Percentiles rank a stretch among this genome's conserved stretches.
Evolutionary conservation across 2,329 filamentous ascomycete species (phyloP).

Genomic region (Xylaria sp.): DNA sequence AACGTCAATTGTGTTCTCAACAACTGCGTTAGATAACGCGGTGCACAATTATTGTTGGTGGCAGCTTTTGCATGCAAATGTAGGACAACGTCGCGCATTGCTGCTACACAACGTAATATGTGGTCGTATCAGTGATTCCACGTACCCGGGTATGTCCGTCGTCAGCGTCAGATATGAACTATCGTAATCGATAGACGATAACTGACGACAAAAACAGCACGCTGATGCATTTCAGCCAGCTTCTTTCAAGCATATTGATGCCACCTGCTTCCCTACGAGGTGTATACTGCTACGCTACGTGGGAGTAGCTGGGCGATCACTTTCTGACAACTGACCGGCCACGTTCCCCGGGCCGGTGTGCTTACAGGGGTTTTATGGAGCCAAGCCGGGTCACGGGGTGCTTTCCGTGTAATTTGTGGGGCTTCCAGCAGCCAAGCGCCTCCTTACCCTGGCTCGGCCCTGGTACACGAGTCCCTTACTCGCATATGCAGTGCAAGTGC

Average conservation of each 20-base stretch:
- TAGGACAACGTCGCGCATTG: not conserved
- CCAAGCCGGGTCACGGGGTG: slow-evolving; percentile 24
- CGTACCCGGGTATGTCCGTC: slow-evolving; percentile 17
- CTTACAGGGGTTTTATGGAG: slow-evolving; percentile 22
- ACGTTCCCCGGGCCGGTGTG: slow-evolving; percentile 25
- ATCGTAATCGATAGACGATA: slow-evolving; percentile 19
- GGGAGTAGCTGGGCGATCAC: slow-evolving; percentile 24
- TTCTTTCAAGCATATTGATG: not conserved
- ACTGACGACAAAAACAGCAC: not conserved
- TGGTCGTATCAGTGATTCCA: slow-evolving; percentile 13
- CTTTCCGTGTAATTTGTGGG: slow-evolving; percentile 21
- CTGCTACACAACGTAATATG: slow-evolving; percentile 11
- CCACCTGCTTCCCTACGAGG: slow-evolving; percentile 4
- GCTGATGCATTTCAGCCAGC: not conserved
- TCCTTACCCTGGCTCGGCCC: not conserved
- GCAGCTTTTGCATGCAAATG: not conserved
- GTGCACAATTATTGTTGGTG: not conserved
- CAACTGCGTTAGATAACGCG: not conserved
- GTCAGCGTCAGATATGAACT: slow-evolving; percentile 13
- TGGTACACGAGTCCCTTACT: not conserved
- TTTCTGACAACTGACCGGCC: slow-evolving; percentile 26
- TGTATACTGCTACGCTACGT: not conserved
- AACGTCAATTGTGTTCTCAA: not conserved
- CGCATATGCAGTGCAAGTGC: no score
- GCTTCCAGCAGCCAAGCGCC: not conserved